Evolutionary conservation across 371 early-diverging fungal species (phyloP).

Genomic region (Chytridium lagenaria): DNA sequence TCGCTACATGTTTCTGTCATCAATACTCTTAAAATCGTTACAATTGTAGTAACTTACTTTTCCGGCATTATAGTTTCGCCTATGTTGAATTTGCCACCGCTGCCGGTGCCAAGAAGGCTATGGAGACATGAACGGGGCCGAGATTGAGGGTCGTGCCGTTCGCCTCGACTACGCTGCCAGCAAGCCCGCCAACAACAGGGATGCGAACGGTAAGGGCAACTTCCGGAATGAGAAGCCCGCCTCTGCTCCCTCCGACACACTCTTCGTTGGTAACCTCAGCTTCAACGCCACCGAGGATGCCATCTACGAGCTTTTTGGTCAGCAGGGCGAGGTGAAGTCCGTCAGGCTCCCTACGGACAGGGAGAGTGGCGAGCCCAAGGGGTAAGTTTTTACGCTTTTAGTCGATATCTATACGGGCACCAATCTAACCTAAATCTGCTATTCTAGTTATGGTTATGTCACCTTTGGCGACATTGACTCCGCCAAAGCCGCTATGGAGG

Average conservation of each 20-base stretch:
- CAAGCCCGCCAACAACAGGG: slow-evolving; percentile 25
- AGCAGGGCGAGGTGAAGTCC: slow-evolving; percentile 48
- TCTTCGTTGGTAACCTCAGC: slow-evolving; percentile 83
- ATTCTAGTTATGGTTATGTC: slow-evolving; percentile 70
- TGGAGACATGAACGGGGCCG: slow-evolving; percentile 64
- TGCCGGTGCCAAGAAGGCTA: slow-evolving; percentile 66
- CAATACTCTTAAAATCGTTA: too few relatives aligned
- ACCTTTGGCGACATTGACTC: slow-evolving; percentile 64
- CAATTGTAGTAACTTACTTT: too few relatives aligned
- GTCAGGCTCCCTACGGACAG: slow-evolving; percentile 56
- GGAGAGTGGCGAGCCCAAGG: slow-evolving; percentile 54
- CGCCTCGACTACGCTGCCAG: slow-evolving; percentile 53
- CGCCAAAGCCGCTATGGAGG: slow-evolving; percentile 66
- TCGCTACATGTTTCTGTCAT: too few relatives aligned
- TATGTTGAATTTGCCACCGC: slow-evolving; percentile 71
- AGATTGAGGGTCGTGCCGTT: slow-evolving; percentile 73
- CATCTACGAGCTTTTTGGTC: slow-evolving; percentile 57
- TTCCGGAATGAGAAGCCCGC: slow-evolving; percentile 35
- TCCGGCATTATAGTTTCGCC: too few relatives aligned
- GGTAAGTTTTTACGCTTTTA: too few relatives aligned
- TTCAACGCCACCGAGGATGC: slow-evolving; percentile 70
- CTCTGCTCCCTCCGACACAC: slow-evolving; percentile 68
- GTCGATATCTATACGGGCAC: too few relatives aligned
- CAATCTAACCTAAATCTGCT: too few relatives aligned
- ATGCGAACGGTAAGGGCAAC: slow-evolving; percentile 32